A percentile compares a stretch with the other conserved stretches of the same genome.
These are phyloP conservation scores for Hymenoscyphus repandus DNA, from an alignment of 2,329 filamentous ascomycete species.

Conservation along the genomic window DNA sequence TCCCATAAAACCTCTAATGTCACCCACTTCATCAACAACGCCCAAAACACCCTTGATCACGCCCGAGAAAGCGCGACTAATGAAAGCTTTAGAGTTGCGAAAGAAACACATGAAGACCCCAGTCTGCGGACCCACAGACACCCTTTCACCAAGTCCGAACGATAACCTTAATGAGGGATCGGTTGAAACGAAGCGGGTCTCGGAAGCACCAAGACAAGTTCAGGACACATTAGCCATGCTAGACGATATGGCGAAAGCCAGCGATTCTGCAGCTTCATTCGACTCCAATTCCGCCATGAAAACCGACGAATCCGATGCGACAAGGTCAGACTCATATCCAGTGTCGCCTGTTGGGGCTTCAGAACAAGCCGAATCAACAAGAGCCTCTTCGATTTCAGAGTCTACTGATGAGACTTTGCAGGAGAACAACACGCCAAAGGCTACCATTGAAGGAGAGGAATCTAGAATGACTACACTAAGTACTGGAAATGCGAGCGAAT, in stretches of 20 bases:
- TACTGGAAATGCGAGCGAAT: neutral
- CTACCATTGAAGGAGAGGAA: conserved; percentile 4
- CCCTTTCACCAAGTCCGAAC: conserved; percentile 3
- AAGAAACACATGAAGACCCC: conserved; percentile 64
- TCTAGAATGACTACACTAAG: neutral
- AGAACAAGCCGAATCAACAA: conserved; percentile 53
- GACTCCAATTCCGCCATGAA: conserved; percentile 38
- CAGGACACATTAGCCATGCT: conserved; percentile 24
- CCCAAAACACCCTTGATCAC: conserved; percentile 53
- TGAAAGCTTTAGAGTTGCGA: conserved; percentile 88
- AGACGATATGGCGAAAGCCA: conserved; percentile 32
- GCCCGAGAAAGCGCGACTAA: conserved; percentile 83
- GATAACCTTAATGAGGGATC: conserved; percentile 7
- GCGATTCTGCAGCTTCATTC: conserved; percentile 52
- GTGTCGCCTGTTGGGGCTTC: conserved; percentile 34
- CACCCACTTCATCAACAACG: conserved; percentile 13
- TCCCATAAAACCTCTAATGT: conserved; percentile 20
- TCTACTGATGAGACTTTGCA: conserved; percentile 56
- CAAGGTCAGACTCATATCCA: conserved; percentile 50
- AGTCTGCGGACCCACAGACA: conserved; percentile 3
- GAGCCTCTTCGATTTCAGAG: conserved; percentile 59
- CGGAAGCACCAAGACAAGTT: conserved; percentile 18
- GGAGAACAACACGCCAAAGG: conserved; percentile 18
- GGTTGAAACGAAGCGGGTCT: conserved; percentile 5
- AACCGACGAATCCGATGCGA: conserved; percentile 1